Base-by-base conservation (phyloP, 2,329 filamentous ascomycete species). In the Pseudogymnoascus sp. region DNA sequence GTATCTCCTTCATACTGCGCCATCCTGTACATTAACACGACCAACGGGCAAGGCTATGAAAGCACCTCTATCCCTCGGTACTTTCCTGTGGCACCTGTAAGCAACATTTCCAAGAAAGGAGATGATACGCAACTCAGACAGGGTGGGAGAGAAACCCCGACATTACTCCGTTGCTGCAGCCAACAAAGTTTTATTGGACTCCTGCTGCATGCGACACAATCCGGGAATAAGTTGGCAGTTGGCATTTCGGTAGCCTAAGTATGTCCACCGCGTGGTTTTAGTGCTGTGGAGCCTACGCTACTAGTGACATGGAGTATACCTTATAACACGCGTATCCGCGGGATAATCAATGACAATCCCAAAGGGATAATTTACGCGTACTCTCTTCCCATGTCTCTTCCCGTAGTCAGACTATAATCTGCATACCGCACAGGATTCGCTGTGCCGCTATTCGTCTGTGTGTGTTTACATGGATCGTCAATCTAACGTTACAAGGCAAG, bases 401-500 rank as follows among this genome's bases (percentile, higher is more conserved):
- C n/a, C 46, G 31, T 2, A 7, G 46, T 53, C 26, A n/a, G 46
- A 53, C 31, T 53, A 56, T 19, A 56, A 56, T 56, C 26, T 56
- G 46, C 46, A 7, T 1, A 17, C 26, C 4, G 23, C 23, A n/a
- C 17, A 31, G 26, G 26, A 56, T 33, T 56, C 11, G 46, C 11
- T 33, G 46, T 6, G 46, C 31, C 10, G n/a, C n/a, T 31, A 56
- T 56, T 56, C 26, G 46, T 15, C 46, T 56, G 15, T 11, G n/a
- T 56, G 46, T 10, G 10, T 33, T 17, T 11, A 56, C 46, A 56
- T 53, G 46, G 46, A 56, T 56, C 46, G 46, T 26, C 46, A 31
- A 56, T 56, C 46, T 56, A 56, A 56, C 26, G 46, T 11, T 56
- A 56, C 46, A 11, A 31, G 46, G 46, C 26, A 56, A 56, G n/a